Conservation (phyloP, 169 alveolate genomes). For the Plasmodium coatneyi region DNA sequence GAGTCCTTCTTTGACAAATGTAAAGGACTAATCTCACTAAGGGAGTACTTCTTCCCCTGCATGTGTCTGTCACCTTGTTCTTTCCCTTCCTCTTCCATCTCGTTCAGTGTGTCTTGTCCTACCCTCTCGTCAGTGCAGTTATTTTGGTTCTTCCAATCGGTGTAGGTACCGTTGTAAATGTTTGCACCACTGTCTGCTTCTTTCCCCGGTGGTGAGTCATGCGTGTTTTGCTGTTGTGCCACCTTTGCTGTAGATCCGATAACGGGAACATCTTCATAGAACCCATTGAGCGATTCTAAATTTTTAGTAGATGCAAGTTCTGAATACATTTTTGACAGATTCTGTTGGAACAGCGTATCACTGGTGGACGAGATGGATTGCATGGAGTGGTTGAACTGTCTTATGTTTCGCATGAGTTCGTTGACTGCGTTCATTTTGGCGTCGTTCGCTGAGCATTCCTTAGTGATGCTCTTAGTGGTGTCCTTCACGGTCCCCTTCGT, state of each 20-base stretch:
- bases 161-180: not conserved
- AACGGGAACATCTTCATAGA: not conserved
- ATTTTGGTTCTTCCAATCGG: not conserved
- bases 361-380: conserved; percentile 26
- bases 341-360: not conserved
- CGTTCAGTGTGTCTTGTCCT: not conserved
- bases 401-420: conserved; percentile 33
- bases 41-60: not conserved
- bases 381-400: conserved; percentile 39
- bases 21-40: conserved; percentile 11
- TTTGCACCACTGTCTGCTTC: not conserved
- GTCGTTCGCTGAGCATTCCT: not conserved
- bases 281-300: conserved; percentile 27
- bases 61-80: not conserved
- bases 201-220: not conserved
- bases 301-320: conserved; percentile 34
- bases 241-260: not conserved
- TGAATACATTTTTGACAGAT: conserved; percentile 28
- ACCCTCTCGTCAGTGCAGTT: not conserved
- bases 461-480: not conserved
- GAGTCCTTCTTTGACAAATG: not conserved
- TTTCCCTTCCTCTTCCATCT: not conserved
- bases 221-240: not conserved
- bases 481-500: not conserved
- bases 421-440: conserved; percentile 6